phyloP scores from a whole-genome alignment of 2,329 filamentous ascomycete species.

The Metarhizium robertsii region DNA sequence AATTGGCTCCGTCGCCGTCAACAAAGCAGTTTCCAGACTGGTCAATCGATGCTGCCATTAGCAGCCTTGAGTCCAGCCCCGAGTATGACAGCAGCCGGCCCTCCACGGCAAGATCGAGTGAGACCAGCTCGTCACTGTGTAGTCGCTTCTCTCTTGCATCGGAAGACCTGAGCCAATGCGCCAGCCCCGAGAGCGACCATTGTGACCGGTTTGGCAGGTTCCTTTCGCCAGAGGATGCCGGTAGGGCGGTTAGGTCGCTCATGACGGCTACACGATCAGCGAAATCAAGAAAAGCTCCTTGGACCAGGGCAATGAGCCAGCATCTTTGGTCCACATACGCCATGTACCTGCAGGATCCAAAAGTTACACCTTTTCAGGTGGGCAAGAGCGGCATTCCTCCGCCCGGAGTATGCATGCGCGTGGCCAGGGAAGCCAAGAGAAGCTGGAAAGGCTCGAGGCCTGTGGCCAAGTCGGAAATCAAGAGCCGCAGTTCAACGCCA shows the following conservation, averaged over 20 bases:
- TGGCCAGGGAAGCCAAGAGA: constrained; percentile 55
- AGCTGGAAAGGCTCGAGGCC: constrained; percentile 55
- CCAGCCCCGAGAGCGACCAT: constrained; percentile 36
- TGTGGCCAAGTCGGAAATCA: constrained; percentile 21
- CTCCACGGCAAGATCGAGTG: constrained; percentile 49
- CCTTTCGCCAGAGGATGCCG: constrained; percentile 19
- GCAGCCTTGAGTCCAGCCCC: constrained; percentile 48
- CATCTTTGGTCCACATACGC: constrained; percentile 59
- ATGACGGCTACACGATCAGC: constrained; percentile 9
- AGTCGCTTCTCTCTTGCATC: constrained; percentile 47
- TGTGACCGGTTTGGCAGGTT: constrained; percentile 14
- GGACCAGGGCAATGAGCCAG: constrained; percentile 56
- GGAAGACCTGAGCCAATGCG: constrained; percentile 43
- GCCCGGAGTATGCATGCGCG: constrained; percentile 53
- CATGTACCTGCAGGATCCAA: constrained; percentile 57
- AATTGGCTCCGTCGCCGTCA: constrained; percentile 31
- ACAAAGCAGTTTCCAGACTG: constrained; percentile 46
- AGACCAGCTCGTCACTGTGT: constrained; percentile 47
- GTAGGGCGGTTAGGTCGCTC: constrained; percentile 19
- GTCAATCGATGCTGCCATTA: constrained; percentile 47
- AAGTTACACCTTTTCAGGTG: constrained; percentile 56
- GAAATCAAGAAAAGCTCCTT: constrained; percentile 42
- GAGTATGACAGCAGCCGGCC: constrained; percentile 51
- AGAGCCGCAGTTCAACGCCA: constrained; percentile 47
- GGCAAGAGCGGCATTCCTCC: constrained; percentile 56